A percentile compares a stretch with the other conserved stretches of the same genome.
Evolutionary conservation across 768 basidiomycete genomes (phyloP).

Genomic region (Thelephora aurantiotincta): DNA sequence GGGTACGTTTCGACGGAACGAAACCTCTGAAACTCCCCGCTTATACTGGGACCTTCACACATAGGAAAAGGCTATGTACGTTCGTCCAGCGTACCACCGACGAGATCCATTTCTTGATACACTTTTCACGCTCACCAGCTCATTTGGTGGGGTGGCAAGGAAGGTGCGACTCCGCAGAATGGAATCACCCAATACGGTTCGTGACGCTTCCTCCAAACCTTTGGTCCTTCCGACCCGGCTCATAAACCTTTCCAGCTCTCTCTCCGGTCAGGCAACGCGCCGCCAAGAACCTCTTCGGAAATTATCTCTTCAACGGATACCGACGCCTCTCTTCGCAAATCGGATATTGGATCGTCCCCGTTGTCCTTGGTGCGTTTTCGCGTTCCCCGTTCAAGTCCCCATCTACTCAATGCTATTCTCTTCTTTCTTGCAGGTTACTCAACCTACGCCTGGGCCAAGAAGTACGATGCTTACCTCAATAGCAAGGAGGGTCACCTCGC

Average conservation of each 20-base stretch:
- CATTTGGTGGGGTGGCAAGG: constrained; percentile 82
- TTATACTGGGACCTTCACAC: constrained; percentile 2
- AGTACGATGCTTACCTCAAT: constrained; percentile 48
- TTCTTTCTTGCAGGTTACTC: constrained; percentile 46
- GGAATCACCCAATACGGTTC: constrained; percentile 74
- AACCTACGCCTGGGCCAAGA: constrained; percentile 70
- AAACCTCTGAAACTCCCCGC: constrained; percentile 1
- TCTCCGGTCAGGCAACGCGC: constrained; percentile 76
- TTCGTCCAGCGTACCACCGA: constrained; percentile 6
- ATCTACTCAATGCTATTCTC: neutral
- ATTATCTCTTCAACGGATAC: constrained; percentile 82
- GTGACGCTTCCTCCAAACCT: constrained; percentile 17
- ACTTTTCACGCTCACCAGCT: constrained; percentile 27
- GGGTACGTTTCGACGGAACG: constrained; percentile 33
- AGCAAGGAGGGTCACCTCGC: constrained; percentile 75
- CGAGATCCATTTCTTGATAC: too few species aligned
- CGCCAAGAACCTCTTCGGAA: constrained; percentile 52
- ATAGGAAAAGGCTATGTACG: constrained; percentile 76
- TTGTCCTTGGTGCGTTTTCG: constrained; percentile 54
- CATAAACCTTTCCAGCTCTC: constrained; percentile 32
- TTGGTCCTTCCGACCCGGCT: neutral
- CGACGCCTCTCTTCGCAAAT: constrained; percentile 58
- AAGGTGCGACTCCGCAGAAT: constrained; percentile 51
- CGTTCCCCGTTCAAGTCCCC: neutral
- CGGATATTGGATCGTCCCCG: constrained; percentile 68